Evolutionary conservation across 2,329 filamentous ascomycete genomes (phyloP), one percentile per base, ranked within the genome.

Genomic region (Fusarium camptoceras): DNA sequence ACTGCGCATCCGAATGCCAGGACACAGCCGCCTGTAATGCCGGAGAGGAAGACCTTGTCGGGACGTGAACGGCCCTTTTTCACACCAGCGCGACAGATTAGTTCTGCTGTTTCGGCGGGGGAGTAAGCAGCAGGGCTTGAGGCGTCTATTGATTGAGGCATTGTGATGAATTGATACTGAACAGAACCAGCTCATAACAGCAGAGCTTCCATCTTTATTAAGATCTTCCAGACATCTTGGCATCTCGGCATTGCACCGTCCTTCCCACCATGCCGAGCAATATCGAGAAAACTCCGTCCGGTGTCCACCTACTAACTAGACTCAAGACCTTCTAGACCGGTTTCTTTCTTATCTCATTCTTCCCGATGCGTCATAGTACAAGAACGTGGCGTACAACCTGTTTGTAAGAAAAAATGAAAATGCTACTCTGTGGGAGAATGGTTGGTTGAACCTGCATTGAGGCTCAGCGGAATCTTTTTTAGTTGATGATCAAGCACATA

Each of bases 71-170:
- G 47, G 24, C 72, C 72, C 11, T 72, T 74, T 20, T 61, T 74
- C 3, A 74, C 64, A 22, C 72, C 72, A 9, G 53, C 59, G 8
- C 68, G 63, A 11, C 64, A 73, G 6, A 74, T 64, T 2, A 74
- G 70, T 48, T 74, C 70, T 20, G 68, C 61, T n/a, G 72, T 73
- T 51, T 74, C 70, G 3, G 72, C 70, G 2, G 72, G 72, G 18
- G 72, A 70, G 30, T 71, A 74, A 4, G 70, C 72, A 47, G 58
- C 31, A 8, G 62, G 41, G 8, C 55, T 62, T 4, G 49, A 41
- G 15, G 25, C 25, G 10, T 66, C 64, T 14, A 66, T 61, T 30
- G 18, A 27, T 12, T 65, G 51, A 2, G 30, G n/a, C 64, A 66
- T 66, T 24, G 20, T 25, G 8, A 2, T 18, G 3, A 2, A 28